Base-by-base conservation (phyloP, 1,284 basidiomycete species). In the Cutaneotrichosporon sp. region DNA sequence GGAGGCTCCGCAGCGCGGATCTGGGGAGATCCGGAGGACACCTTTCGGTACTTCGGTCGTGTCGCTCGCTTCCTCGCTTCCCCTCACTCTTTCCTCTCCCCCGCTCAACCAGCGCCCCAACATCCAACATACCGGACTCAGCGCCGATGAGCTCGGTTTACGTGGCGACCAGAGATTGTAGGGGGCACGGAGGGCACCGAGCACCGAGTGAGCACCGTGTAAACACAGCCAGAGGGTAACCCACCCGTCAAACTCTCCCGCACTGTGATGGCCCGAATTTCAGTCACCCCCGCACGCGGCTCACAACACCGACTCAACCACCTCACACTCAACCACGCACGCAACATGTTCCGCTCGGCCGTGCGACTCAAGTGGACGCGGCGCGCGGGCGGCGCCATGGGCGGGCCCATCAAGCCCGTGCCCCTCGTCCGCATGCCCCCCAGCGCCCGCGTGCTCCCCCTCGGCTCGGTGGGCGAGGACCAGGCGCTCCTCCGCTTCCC, bases 401-500 rank as follows among this genome's bases (percentile, higher is more conserved):
- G 46, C 38, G 47, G 25, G 45, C 20, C 43, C 29, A 20, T 33
- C 50, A 52, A 51, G 34, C 25, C 45, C 25, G 56, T 43, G 8
- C 75, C 78, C 1, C 64, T 76, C 10, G 74, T 80, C 6, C 64
- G 66, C 18, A 61, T 80, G 8, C 76, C 76, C 1, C 38, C 72
- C 0, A 50, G 61, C 5, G 72, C 79, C 0, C 33, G 63, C 8
- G 58, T 78, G 5, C 69, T 71, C 47, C 72, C 70, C 9, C 71
- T 76, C 50, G 79, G 76, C 24, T 62, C 68, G 1, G 25, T 53
- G 54, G n/a, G 27, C 6, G 56, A 67, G 3, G 59, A 66, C 3
- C n/a, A n/a, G n/a, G 72, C 72, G 11, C 51, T 76, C 2, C 69
- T 79, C 4, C 64, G 67, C 1, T 83, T 90, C 67, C 82, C 77